phyloP scores from a whole-genome alignment of 257 asterid species.

The Primulina huaijiensis region DNA sequence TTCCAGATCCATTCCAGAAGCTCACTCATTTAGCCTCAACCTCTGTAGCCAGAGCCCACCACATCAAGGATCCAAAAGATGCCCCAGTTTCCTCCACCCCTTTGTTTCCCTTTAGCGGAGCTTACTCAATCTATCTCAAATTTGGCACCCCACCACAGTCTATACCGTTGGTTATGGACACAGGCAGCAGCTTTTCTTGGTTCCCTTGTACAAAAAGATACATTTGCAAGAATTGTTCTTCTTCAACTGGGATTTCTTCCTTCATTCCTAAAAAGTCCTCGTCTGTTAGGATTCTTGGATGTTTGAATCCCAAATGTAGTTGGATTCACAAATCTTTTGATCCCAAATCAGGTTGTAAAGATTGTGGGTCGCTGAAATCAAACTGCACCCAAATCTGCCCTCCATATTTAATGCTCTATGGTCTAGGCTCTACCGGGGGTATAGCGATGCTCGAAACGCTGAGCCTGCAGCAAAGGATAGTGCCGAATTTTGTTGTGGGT shows the following conservation, averaged over 20 bases:
- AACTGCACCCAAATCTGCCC: slow-evolving; percentile 78
- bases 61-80: slow-evolving; percentile 46
- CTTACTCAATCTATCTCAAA: slow-evolving; percentile 67
- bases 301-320: slow-evolving; percentile 65
- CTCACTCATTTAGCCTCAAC: slow-evolving; percentile 55
- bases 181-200: slow-evolving; percentile 89
- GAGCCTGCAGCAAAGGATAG: slow-evolving; percentile 36
- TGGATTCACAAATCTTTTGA: slow-evolving; percentile 62
- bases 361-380: slow-evolving; percentile 30
- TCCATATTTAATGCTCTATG: slow-evolving; percentile 70
- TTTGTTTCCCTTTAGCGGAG: slow-evolving; percentile 69
- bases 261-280: slow-evolving; percentile 75
- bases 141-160: slow-evolving; percentile 90
- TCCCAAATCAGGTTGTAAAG: slow-evolving; percentile 44
- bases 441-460: slow-evolving; percentile 63
- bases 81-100: slow-evolving; percentile 48
- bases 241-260: slow-evolving; percentile 30
- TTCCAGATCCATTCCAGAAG: slow-evolving; percentile 48
- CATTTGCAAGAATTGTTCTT: slow-evolving; percentile 55
- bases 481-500: slow-evolving; percentile 56
- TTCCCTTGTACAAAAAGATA: slow-evolving; percentile 78
- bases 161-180: slow-evolving; percentile 64
- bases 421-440: slow-evolving; percentile 77
- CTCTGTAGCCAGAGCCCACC: slow-evolving; percentile 75
- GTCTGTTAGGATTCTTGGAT: slow-evolving; percentile 60